Conservation (phyloP, 73 alveolate genomes). For the Paramecium octaurelia region DNA sequence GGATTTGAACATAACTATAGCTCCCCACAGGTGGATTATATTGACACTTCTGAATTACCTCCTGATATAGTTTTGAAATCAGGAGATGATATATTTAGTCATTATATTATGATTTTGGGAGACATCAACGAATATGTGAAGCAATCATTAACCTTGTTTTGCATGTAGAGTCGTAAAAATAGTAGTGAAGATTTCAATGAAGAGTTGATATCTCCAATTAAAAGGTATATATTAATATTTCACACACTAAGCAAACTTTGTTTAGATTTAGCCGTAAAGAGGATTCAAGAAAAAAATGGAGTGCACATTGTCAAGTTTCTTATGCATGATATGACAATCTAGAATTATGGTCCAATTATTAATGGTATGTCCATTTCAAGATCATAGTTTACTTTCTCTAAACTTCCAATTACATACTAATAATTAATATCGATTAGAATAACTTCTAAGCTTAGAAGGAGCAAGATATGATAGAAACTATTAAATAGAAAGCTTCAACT, state of each 20-base stretch:
- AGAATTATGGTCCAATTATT: neutral
- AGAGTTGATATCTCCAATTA: neutral
- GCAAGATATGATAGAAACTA: neutral
- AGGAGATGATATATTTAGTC: neutral
- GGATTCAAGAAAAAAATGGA: neutral
- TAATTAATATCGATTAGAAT: neutral
- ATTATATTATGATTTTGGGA: constrained; percentile 2
- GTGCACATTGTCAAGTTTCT: neutral
- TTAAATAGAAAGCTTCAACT: neutral
- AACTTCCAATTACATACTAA: neutral
- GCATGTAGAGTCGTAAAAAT: constrained; percentile 19
- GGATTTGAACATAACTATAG: neutral
- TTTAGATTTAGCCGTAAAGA: neutral
- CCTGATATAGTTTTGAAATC: constrained; percentile 15
- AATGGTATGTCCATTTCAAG: neutral
- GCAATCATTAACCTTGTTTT: neutral
- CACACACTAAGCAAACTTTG: neutral
- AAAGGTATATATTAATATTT: neutral
- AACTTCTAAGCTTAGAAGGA: neutral
- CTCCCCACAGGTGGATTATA: constrained; percentile 15
- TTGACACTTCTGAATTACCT: constrained; percentile 2
- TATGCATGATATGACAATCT: neutral
- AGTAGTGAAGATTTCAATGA: constrained; percentile 2
- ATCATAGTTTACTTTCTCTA: neutral
- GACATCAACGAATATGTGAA: neutral